Evolutionary conservation across 2,329 filamentous ascomycete species (phyloP), one percentile per base, ranked within the genome.

Genomic region (Pseudocercospora ulei): DNA sequence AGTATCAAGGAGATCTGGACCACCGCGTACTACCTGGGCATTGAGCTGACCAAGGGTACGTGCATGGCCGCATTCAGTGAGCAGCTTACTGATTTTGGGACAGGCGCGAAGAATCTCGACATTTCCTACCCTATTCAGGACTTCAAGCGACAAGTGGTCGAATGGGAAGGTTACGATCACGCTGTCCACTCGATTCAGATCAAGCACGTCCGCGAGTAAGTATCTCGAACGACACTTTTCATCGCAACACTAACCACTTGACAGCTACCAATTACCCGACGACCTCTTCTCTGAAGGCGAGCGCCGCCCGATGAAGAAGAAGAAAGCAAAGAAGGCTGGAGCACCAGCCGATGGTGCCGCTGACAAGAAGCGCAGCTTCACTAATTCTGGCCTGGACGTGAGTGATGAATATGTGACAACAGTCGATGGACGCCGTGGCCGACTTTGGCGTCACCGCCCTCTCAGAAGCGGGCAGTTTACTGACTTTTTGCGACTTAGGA

Each of bases 1-100:
- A 62, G 65, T 44, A 62, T 64, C 20, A 62, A 65, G 37, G 70
- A 68, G 29, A 65, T 96, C 17, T 93, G 83, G 59, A 96, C 88
- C 0, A 86, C 85, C 14, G 95, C 87, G 1, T 88, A 87, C 61
- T 98, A 96, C 58, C 85, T 98, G 56, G 90, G 90, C 22, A 70
- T 96, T 31, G 81, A 88, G 53, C 65, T 95, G 39, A 71, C 72
- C 23, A 49, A 49, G 39, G 52, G 53, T 54, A 13, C 14, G 42
- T 23, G 3, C 3, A n/a, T 16, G 5, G 26, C 39, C 24, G 20
- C 35, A 7, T 8, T 12, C 7, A 35, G 3, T 11, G 9, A 7
- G 16, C n/a, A 8, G 12, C n/a, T 29, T 14, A 16, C 38, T 44
- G 43, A 45, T 39, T 42, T 13, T 6, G 7, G 18, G 4, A 5